Evolutionary conservation across 495 filamentous ascomycete species (phyloP), one percentile per base, ranked within the genome.

Genomic region (Astrothelium subdiscretum): DNA sequence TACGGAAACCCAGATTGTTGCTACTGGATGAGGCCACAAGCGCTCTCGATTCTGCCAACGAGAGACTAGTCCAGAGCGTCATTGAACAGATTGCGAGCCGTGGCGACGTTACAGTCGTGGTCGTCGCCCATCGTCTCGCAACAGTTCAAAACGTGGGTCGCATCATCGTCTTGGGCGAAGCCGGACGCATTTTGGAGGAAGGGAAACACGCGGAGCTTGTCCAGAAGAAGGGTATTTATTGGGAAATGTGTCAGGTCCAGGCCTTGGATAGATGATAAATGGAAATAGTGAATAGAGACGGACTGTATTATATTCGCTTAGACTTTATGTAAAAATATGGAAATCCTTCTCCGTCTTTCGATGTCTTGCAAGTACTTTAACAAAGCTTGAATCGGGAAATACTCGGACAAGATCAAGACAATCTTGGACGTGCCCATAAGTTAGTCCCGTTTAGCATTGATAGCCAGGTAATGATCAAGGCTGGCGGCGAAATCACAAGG

Each of bases 71-170:
- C 1, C 80, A 81, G 54, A 74, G 77, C 58, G 71, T 72, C 1
- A 63, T 80, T 24, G 68, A 73, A 27, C 63, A 66, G 11, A 65
- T 66, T 15, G 61, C 68, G 1, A 54, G 48, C 5, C 48, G 20
- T 12, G 61, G 32, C n/a, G 66, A 67, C 3, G 57, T 76, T 24
- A 79, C 78, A 10, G 74, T 70, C 13, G 63, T 79, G 22, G 64
- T 72, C 44, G 80, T 87, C 58, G 82, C 84, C 0, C 84, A 87
- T 69, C 69, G 81, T 10, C 69, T 87, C 2, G 75, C 83, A 0
- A 87, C 84, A 0, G 74, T 87, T 24, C 74, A 72, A 24, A 58
- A 69, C 3, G 82, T 81, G 6, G 80, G 83, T 62, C 70, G 74
- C 2, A 84, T 85, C 52, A 68, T 81, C 27, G 82, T 85, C 18